Conservation (phyloP, 176 grass and related monocot genomes). For the Aegilops tauschii region DNA sequence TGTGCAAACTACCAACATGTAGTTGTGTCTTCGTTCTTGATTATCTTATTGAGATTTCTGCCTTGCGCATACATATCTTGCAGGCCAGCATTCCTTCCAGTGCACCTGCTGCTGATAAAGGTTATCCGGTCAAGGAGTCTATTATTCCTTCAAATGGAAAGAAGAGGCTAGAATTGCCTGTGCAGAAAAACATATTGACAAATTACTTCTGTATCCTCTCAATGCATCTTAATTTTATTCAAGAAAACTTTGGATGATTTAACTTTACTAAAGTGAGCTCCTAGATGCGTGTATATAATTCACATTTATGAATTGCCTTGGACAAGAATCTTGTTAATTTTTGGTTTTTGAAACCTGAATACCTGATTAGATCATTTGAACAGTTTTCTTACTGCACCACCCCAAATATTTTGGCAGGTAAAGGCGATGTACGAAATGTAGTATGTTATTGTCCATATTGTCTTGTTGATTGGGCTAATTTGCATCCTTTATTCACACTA, state of each 20-base stretch:
- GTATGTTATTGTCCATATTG: neutral
- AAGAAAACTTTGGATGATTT: neutral
- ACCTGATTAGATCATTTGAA: conserved; percentile 11
- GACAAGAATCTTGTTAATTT: neutral
- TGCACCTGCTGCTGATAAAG: conserved; percentile 35
- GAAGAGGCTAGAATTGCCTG: conserved; percentile 76
- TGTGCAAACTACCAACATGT: conserved; percentile 6
- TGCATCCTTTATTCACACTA: conserved; percentile 8
- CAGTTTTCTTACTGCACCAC: neutral
- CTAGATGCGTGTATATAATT: neutral
- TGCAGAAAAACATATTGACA: conserved; percentile 91
- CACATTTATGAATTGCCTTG: neutral
- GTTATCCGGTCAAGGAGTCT: conserved; percentile 41
- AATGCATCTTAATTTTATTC: conserved; percentile 21
- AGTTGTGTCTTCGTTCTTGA: neutral
- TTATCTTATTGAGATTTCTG: conserved; percentile 13
- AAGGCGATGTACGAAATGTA: neutral
- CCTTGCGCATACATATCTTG: conserved; percentile 33
- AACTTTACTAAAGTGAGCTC: conserved; percentile 20
- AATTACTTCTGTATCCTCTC: conserved; percentile 99
- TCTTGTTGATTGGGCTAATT: conserved; percentile 12
- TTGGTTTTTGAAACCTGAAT: neutral
- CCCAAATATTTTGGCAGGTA: neutral
- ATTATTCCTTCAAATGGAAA: conserved; percentile 44
- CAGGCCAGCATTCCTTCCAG: conserved; percentile 42